phyloP scores from a whole-genome alignment of 148 eudicot genomes.

The Beta vulgaris region DNA sequence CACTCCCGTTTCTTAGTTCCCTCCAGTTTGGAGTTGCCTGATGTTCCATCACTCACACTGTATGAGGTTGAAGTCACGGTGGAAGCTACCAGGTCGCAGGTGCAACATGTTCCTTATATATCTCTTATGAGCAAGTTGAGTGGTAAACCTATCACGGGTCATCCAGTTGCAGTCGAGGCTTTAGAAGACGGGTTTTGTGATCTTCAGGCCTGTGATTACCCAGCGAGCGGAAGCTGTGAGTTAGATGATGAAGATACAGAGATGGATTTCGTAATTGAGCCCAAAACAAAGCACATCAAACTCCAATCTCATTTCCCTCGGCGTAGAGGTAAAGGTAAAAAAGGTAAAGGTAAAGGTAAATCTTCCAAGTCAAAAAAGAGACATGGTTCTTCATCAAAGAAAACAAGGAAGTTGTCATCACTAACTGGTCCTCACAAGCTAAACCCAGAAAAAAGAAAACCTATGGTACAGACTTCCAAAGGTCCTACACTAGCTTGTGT shows the following conservation, averaged over 20 bases:
- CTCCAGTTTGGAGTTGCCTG: conserved; percentile 44
- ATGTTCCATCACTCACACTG: conserved; percentile 38
- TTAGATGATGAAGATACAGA: conserved; percentile 31
- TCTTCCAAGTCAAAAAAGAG: conserved; percentile 45
- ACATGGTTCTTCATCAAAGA: conserved; percentile 45
- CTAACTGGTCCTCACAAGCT: conserved; percentile 44
- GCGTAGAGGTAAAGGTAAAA: conserved; percentile 13
- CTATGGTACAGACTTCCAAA: conserved; percentile 41
- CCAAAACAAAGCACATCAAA: conserved; percentile 31
- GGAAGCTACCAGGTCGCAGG: conserved; percentile 46
- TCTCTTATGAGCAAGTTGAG: conserved; percentile 75
- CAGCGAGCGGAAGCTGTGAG: conserved; percentile 42
- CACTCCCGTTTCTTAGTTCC: conserved; percentile 48
- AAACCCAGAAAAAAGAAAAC: conserved; percentile 31
- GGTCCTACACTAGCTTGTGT: conserved; percentile 69
- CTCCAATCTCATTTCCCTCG: conserved; percentile 28
- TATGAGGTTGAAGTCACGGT: conserved; percentile 65
- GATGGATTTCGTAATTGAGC: conserved; percentile 10
- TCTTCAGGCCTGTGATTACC: conserved; percentile 27
- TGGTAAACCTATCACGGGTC: conserved; percentile 65
- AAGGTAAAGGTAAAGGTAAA: conserved; percentile 13
- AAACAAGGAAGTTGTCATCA: conserved; percentile 76
- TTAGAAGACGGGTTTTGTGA: conserved; percentile 61
- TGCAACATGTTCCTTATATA: conserved; percentile 69
- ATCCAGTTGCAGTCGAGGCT: conserved; percentile 62